These are phyloP conservation scores for Calonectria hongkongensis DNA, from an alignment of 2,329 filamentous ascomycete species.

Conservation along the genomic window DNA sequence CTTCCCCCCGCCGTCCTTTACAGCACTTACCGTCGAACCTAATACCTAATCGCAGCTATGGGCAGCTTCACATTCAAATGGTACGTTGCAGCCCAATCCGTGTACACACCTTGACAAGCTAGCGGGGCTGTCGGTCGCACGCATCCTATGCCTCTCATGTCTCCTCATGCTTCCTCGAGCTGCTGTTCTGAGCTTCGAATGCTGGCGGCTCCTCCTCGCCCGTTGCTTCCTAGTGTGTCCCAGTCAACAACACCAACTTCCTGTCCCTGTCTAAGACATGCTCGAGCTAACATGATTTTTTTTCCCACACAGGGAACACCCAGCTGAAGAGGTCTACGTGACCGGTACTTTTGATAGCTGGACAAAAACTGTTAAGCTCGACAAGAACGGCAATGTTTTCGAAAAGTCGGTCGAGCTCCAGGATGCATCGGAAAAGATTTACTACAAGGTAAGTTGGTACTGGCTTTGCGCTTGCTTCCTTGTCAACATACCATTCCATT, in stretches of 20 bases:
- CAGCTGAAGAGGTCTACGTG: conserved; percentile 91
- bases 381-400: conserved; percentile 83
- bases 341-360: conserved; percentile 98
- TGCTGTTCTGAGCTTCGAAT: conserved; percentile 38
- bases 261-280: conserved; percentile 50
- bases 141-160: not conserved
- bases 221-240: conserved; percentile 37
- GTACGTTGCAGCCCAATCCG: conserved; percentile 66
- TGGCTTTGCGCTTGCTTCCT: conserved; percentile 12
- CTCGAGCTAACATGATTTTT: conserved; percentile 46
- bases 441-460: conserved; percentile 88
- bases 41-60: conserved; percentile 66
- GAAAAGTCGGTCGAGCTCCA: conserved; percentile 87
- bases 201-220: conserved; percentile 23
- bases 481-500: conserved; percentile 21
- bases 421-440: conserved; percentile 81
- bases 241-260: conserved; percentile 35
- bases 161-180: conserved; percentile 32
- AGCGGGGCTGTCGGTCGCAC: conserved; percentile 29
- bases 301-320: conserved; percentile 80
- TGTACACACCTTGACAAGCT: conserved; percentile 4
- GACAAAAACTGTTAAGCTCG: conserved; percentile 89
- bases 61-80: conserved; percentile 83
- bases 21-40: conserved; percentile 42
- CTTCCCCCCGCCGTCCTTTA: conserved; percentile 40